Percentiles rank a stretch among this genome's conserved stretches.
Conservation (phyloP, 305 asterid genomes). For the Rubia tinctorum region DNA sequence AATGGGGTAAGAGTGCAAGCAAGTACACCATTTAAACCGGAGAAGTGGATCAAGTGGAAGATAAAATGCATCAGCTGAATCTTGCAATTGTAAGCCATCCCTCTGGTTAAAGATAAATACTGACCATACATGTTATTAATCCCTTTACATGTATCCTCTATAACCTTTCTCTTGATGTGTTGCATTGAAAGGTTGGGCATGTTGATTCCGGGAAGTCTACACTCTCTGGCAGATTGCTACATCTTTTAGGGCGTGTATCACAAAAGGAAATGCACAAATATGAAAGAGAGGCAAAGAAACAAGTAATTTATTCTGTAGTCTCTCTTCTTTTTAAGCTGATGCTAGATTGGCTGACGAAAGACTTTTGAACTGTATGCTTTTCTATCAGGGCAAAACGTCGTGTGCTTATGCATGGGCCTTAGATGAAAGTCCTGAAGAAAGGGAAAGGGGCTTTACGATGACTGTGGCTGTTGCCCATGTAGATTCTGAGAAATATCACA, state of each 20-base stretch:
- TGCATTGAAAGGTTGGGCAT: slow-evolving; percentile 79
- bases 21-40: slow-evolving; percentile 53
- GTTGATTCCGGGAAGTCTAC: slow-evolving; percentile 99
- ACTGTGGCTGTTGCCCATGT: slow-evolving; percentile 93
- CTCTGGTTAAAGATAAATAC: slow-evolving; percentile 4
- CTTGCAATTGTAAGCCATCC: slow-evolving; percentile 77
- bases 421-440: slow-evolving; percentile 98
- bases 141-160: slow-evolving; percentile 7
- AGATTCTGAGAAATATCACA: slow-evolving; percentile 60
- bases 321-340: slow-evolving; percentile 13
- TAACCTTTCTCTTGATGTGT: neutral
- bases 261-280: slow-evolving; percentile 82
- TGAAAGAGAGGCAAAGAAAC: slow-evolving; percentile 85
- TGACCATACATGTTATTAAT: neutral
- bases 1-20: slow-evolving; percentile 40
- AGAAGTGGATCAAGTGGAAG: slow-evolving; percentile 59
- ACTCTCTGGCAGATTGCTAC: slow-evolving; percentile 93
- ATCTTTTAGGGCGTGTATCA: slow-evolving; percentile 79
- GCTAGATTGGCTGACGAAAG: slow-evolving; percentile 24
- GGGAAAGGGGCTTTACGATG: slow-evolving; percentile 99
- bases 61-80: slow-evolving; percentile 69
- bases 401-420: slow-evolving; percentile 99
- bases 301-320: slow-evolving; percentile 33
- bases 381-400: slow-evolving; percentile 90
- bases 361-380: slow-evolving; percentile 22